A percentile compares a stretch with the other conserved stretches of the same genome.
phyloP scores from a whole-genome alignment of 116 monocot species.

The Dioscorea cayenensis region DNA sequence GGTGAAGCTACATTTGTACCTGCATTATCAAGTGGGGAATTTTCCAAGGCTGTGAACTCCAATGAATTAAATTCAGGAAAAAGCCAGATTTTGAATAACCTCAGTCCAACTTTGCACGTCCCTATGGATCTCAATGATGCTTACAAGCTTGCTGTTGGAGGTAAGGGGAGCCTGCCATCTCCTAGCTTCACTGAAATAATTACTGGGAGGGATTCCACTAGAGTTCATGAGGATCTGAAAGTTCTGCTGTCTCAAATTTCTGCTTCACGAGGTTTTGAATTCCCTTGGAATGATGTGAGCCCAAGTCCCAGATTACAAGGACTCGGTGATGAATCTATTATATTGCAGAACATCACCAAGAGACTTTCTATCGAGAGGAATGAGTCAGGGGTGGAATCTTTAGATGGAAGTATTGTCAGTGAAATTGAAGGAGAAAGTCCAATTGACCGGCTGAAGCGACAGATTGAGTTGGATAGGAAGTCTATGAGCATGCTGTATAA shows the following conservation, averaged over 20 bases:
- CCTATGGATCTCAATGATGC: constrained; percentile 64
- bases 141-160: constrained; percentile 49
- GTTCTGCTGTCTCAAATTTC: constrained; percentile 63
- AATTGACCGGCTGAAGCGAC: constrained; percentile 52
- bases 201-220: constrained; percentile 49
- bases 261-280: constrained; percentile 48
- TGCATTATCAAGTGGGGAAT: constrained; percentile 12
- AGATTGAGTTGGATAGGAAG: constrained; percentile 76
- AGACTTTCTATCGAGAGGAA: constrained; percentile 59
- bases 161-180: constrained; percentile 30
- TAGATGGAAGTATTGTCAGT: constrained; percentile 62
- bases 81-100: constrained; percentile 18
- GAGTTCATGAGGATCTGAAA: constrained; percentile 59
- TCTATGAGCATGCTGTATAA: constrained; percentile 65
- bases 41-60: constrained; percentile 12
- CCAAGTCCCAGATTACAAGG: constrained; percentile 43
- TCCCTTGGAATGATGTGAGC: constrained; percentile 39
- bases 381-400: constrained; percentile 61
- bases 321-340: constrained; percentile 32
- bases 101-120: constrained; percentile 14
- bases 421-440: constrained; percentile 78
- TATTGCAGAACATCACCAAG: constrained; percentile 47
- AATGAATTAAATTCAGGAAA: constrained; percentile 8
- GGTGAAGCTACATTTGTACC: constrained; percentile 10
- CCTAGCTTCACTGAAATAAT: constrained; percentile 33